phyloP scores from a whole-genome alignment of 495 filamentous ascomycete species.

The Chaetomium tenue region DNA sequence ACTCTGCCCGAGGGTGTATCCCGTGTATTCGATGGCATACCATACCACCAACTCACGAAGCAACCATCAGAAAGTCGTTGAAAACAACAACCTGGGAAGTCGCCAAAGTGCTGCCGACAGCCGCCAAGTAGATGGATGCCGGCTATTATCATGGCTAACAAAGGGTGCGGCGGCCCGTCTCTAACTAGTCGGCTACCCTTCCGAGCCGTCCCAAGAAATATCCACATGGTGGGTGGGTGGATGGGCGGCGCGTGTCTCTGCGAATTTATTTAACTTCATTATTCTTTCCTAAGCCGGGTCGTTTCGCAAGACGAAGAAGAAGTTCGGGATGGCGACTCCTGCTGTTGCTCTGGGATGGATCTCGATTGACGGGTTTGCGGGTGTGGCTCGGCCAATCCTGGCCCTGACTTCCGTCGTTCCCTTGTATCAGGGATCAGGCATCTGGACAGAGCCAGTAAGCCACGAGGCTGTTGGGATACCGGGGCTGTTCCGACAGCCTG shows the following conservation, averaged over 20 bases:
- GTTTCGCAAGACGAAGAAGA: background rate
- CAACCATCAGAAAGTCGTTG: background rate
- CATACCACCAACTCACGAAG: background rate
- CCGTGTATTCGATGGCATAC: no score
- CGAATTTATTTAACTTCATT: background rate
- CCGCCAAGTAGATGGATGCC: background rate
- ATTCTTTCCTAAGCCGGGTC: no score
- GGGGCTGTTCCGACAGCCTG: constrained; percentile 7
- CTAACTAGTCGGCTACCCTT: constrained; percentile 22
- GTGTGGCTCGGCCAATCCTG: background rate
- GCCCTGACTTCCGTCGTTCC: background rate
- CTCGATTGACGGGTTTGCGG: background rate
- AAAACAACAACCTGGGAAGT: background rate
- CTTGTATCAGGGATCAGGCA: background rate
- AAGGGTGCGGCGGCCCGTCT: constrained; percentile 14
- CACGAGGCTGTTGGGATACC: background rate
- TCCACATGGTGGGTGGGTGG: background rate
- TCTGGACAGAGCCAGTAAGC: constrained; percentile 1
- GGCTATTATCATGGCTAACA: background rate
- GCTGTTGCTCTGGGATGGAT: background rate
- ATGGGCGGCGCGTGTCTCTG: background rate
- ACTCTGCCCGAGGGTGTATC: no score
- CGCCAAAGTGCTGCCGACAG: background rate
- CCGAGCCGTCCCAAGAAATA: constrained; percentile 25
- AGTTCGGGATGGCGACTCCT: background rate